These are phyloP conservation scores for Antarctomyces pellizariae DNA, from an alignment of 495 filamentous ascomycete genomes.

Conservation along the genomic window DNA sequence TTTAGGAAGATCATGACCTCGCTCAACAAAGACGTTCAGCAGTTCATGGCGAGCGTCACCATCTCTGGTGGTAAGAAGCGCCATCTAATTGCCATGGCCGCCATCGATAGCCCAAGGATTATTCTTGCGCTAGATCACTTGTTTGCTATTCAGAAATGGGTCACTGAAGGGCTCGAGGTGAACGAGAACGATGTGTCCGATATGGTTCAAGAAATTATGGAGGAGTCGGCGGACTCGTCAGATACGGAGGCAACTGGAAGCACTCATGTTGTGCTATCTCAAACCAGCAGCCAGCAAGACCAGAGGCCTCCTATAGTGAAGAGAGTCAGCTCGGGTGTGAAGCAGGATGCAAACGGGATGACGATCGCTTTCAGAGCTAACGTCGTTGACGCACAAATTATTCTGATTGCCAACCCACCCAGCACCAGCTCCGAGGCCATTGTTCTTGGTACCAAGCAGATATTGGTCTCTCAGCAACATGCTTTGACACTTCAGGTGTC, in stretches of 20 bases:
- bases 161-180: constrained; percentile 39
- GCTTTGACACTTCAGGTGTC: constrained; percentile 78
- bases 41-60: constrained; percentile 93
- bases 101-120: constrained; percentile 84
- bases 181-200: constrained; percentile 33
- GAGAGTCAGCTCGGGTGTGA: constrained; percentile 11
- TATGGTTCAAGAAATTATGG: constrained; percentile 26
- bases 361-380: constrained; percentile 78
- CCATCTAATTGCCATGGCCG: constrained; percentile 72
- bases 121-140: constrained; percentile 92
- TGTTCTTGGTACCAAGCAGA: constrained; percentile 81
- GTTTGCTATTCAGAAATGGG: constrained; percentile 67
- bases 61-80: constrained; percentile 71
- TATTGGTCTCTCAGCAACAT: constrained; percentile 82
- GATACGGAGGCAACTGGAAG: constrained; percentile 32
- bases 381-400: constrained; percentile 84
- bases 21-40: constrained; percentile 77
- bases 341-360: constrained; percentile 27
- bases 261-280: too few species aligned
- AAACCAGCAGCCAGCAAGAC: too few species aligned
- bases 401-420: constrained; percentile 83
- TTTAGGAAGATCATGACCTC: constrained; percentile 97
- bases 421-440: constrained; percentile 83
- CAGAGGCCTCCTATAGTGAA: too few species aligned
- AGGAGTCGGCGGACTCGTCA: constrained; percentile 33